Base-by-base conservation (phyloP, 2,329 filamentous ascomycete species). In the Paecilomyces dactylethromorphus region DNA sequence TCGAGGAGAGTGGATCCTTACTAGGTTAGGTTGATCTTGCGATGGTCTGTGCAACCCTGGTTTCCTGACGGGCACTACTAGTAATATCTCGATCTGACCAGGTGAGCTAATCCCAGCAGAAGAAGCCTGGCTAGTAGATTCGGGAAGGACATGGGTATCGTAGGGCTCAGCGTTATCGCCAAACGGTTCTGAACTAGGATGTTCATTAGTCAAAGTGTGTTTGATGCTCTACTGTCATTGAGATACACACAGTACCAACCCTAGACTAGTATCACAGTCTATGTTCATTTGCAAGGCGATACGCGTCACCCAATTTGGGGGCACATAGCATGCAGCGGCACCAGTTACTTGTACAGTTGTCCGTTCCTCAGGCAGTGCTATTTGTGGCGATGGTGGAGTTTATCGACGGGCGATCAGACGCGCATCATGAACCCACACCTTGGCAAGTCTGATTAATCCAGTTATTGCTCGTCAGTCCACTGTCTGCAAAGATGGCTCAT, bases 41-140 rank as follows among this genome's bases (percentile, higher is more conserved):
- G 31, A 55, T 57, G 63, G 63, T 63, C 66, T 66, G 65, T 66
- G 64, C 66, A 55, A 66, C 61, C 64, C 66, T 54, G 59, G 64
- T 45, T 18, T 45, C 39, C n/a, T 45, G 39, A 8, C 39, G 39
- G 39, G 35, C 15, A 39, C 35, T 39, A 39, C n/a, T 39, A 39
- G 35, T 39, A 39, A 15, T 15, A 39, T 39, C 35, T 39, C 13
- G 35, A 39, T 39, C 35, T 39, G 35, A 15, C 13, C 35, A 39
- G 35, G 35, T 39, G 35, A 15, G 35, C 35, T 15, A 39, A 6
- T 39, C 5, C n/a, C 35, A 39, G 35, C 35, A 15, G 35, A 15
- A 39, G 35, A 39, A 39, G n/a, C n/a, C 35, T 39, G 35, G 35
- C 35, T 39, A 39, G 35, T 15, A 45, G 4, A 45, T 8, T 45